A percentile compares a stretch with the other conserved stretches of the same genome.
These are phyloP conservation scores for Phytophthora fragariaefolia DNA, from an alignment of 352 stramenopile species.

Conservation along the genomic window DNA sequence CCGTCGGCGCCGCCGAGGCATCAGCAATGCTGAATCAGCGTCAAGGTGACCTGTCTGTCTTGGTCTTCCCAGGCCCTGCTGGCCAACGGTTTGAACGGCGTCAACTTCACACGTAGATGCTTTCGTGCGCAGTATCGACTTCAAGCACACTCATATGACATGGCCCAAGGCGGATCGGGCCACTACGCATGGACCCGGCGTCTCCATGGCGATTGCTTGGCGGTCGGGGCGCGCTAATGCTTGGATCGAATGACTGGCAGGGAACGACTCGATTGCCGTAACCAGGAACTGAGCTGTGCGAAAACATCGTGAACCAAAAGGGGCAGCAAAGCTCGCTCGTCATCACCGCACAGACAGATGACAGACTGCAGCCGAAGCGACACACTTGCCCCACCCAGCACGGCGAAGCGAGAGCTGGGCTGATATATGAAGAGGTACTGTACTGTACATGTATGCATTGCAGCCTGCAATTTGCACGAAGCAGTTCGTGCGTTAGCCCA, in stretches of 20 bases:
- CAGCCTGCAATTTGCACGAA: no score
- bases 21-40: constrained; percentile 8
- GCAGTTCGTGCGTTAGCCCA: no score
- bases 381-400: neutral
- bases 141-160: neutral
- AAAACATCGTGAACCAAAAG: constrained; percentile 2
- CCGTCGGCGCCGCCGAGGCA: neutral
- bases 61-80: neutral
- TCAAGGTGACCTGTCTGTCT: constrained; percentile 23
- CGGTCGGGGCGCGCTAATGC: neutral
- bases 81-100: constrained; percentile 12
- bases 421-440: no score
- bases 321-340: constrained; percentile 2
- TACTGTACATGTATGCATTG: no score
- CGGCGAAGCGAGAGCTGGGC: neutral
- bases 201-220: neutral
- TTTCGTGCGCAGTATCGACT: neutral
- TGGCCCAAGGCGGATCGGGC: neutral
- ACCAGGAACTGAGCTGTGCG: neutral
- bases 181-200: neutral
- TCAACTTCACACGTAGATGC: neutral
- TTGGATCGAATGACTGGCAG: neutral
- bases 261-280: neutral
- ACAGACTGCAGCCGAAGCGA: neutral
- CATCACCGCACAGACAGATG: neutral